Percentiles rank a stretch among this genome's conserved stretches.
Conservation (phyloP, 2,329 filamentous ascomycete species). For the Fusarium circinatum region DNA sequence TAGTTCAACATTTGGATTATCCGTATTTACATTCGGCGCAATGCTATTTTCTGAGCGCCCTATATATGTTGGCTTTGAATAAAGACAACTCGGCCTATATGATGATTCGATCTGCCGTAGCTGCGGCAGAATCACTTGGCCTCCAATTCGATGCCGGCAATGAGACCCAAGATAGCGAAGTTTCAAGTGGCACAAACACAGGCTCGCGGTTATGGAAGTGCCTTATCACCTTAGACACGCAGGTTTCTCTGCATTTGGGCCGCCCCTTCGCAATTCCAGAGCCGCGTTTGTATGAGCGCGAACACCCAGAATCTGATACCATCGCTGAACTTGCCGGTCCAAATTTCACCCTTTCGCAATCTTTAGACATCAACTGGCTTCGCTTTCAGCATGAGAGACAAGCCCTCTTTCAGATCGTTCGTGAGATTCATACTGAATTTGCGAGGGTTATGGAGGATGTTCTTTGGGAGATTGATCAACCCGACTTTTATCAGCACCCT, state of each 20-base stretch:
- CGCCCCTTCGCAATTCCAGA: slow-evolving; percentile 28
- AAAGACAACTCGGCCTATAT: slow-evolving; percentile 34
- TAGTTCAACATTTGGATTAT: slow-evolving; percentile 54
- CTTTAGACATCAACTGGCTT: slow-evolving; percentile 35
- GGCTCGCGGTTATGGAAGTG: slow-evolving; percentile 33
- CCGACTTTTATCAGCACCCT: slow-evolving; percentile 41
- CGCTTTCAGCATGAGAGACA: slow-evolving; percentile 34
- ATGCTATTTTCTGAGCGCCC: slow-evolving; percentile 55
- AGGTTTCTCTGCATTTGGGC: slow-evolving; percentile 33
- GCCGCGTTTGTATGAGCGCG: neutral
- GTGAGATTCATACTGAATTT: slow-evolving; percentile 33
- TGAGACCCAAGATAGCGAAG: neutral
- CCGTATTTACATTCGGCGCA: slow-evolving; percentile 59
- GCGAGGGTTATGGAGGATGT: slow-evolving; percentile 22
- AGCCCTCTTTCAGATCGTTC: slow-evolving; percentile 23
- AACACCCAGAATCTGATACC: slow-evolving; percentile 14
- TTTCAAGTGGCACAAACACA: neutral
- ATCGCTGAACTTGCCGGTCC: slow-evolving; percentile 25
- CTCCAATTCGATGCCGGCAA: slow-evolving; percentile 11
- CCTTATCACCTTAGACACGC: slow-evolving; percentile 29
- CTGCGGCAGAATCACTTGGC: slow-evolving; percentile 32
- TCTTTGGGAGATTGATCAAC: slow-evolving; percentile 20
- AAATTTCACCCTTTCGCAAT: slow-evolving; percentile 21
- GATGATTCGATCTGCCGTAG: slow-evolving; percentile 29
- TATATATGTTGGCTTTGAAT: slow-evolving; percentile 51